These are phyloP conservation scores for Verticillium nubilum DNA, from an alignment of 2,329 filamentous ascomycete species.

Conservation along the genomic window DNA sequence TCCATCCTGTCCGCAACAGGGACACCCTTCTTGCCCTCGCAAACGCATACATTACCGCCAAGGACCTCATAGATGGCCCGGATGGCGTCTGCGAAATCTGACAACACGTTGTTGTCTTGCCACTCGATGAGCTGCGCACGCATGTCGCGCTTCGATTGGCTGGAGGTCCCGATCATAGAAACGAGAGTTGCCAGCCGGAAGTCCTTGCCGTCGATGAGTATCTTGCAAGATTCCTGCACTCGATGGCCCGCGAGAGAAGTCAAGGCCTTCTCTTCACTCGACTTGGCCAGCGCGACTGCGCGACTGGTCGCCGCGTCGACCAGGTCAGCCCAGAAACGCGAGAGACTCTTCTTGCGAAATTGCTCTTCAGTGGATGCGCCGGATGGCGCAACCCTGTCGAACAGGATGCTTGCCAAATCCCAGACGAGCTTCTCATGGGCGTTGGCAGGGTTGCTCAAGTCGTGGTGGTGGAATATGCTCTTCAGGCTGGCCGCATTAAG, in stretches of 20 bases:
- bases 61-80: slow-evolving; percentile 86
- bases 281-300: slow-evolving; percentile 52
- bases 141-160: slow-evolving; percentile 67
- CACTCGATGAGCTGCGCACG: slow-evolving; percentile 76
- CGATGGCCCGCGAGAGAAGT: slow-evolving; percentile 73
- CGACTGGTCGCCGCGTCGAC: slow-evolving; percentile 54
- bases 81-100: slow-evolving; percentile 80
- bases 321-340: slow-evolving; percentile 59
- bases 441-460: slow-evolving; percentile 35
- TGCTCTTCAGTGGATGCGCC: slow-evolving; percentile 22
- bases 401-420: slow-evolving; percentile 81
- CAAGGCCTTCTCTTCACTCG: slow-evolving; percentile 77
- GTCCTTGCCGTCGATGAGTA: slow-evolving; percentile 69
- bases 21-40: slow-evolving; percentile 67
- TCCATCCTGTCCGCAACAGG: slow-evolving; percentile 74
- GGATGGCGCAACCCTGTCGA: slow-evolving; percentile 57
- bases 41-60: slow-evolving; percentile 79
- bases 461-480: slow-evolving; percentile 34
- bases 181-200: slow-evolving; percentile 81
- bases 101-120: slow-evolving; percentile 75
- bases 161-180: slow-evolving; percentile 72
- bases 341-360: slow-evolving; percentile 58
- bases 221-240: slow-evolving; percentile 75
- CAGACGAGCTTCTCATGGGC: slow-evolving; percentile 72
- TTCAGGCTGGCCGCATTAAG: slow-evolving; percentile 31